These are phyloP conservation scores for Ustilago sp. DNA, from an alignment of 1,284 basidiomycete species.

Conservation along the genomic window DNA sequence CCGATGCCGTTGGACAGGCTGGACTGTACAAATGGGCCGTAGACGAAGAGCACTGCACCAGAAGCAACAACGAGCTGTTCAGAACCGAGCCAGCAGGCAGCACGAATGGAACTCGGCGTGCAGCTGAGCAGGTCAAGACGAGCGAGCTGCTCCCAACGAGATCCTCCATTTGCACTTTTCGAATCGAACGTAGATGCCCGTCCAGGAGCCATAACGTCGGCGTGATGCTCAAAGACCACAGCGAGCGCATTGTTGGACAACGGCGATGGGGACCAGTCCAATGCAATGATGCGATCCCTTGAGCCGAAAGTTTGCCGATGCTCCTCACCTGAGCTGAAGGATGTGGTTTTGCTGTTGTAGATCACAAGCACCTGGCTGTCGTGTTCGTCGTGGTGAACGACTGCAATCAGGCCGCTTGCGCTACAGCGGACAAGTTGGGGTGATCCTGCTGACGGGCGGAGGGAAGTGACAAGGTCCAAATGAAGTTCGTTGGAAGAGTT, in stretches of 20 bases:
- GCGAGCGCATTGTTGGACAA: conserved; percentile 24
- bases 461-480: conserved; percentile 11
- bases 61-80: conserved; percentile 44
- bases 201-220: conserved; percentile 32
- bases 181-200: conserved; percentile 7
- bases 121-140: conserved; percentile 27
- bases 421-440: conserved; percentile 10
- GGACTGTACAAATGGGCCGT: conserved; percentile 30
- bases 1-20: background rate
- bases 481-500: conserved; percentile 3
- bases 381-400: conserved; percentile 12
- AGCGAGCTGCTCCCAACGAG: conserved; percentile 25
- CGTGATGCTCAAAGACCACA: conserved; percentile 33
- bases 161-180: too few species aligned
- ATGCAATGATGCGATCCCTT: conserved; percentile 13
- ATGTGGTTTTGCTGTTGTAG: conserved; percentile 93
- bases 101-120: conserved; percentile 36
- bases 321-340: conserved; percentile 82
- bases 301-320: conserved; percentile 25
- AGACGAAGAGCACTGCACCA: conserved; percentile 34
- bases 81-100: conserved; percentile 31
- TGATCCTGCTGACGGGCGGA: conserved; percentile 1
- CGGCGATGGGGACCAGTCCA: conserved; percentile 47
- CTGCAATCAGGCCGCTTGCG: conserved; percentile 22
- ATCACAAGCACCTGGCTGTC: conserved; percentile 72